Conservation (phyloP, 768 basidiomycete genomes). For the Lactarius sanguifluus region DNA sequence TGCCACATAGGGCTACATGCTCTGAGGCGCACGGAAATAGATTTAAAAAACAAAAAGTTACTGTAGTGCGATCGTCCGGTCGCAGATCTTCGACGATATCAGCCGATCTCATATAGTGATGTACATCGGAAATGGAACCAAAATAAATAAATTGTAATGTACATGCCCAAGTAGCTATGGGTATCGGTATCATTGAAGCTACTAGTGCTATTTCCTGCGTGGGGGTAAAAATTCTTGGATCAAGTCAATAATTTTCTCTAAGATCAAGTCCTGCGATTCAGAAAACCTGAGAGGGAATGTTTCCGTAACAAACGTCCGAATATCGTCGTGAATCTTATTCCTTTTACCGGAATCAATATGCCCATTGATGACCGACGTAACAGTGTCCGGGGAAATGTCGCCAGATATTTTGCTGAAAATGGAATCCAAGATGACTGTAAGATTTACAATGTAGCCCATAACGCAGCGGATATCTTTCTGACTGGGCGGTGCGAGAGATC, state of each 20-base stretch:
- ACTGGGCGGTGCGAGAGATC: not conserved
- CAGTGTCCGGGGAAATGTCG: not conserved
- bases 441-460: constrained; percentile 19
- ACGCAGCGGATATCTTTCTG: constrained; percentile 1
- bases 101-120: too few relatives aligned
- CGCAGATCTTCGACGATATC: too few relatives aligned
- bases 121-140: too few relatives aligned
- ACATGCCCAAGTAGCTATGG: too few relatives aligned
- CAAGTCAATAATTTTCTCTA: not conserved
- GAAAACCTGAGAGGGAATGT: not conserved
- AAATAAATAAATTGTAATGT: too few relatives aligned
- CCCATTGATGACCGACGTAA: not conserved
- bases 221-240: not conserved
- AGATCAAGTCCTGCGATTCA: not conserved
- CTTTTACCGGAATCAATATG: not conserved
- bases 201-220: not conserved
- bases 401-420: not conserved
- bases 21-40: too few relatives aligned
- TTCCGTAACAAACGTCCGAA: not conserved
- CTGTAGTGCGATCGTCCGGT: too few relatives aligned
- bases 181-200: too few relatives aligned
- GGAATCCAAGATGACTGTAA: not conserved
- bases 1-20: too few relatives aligned
- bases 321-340: not conserved
- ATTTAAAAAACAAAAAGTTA: too few relatives aligned